Evolutionary conservation across 1,284 basidiomycete species (phyloP).

Genomic region (Coniferiporia sulphurascens): DNA sequence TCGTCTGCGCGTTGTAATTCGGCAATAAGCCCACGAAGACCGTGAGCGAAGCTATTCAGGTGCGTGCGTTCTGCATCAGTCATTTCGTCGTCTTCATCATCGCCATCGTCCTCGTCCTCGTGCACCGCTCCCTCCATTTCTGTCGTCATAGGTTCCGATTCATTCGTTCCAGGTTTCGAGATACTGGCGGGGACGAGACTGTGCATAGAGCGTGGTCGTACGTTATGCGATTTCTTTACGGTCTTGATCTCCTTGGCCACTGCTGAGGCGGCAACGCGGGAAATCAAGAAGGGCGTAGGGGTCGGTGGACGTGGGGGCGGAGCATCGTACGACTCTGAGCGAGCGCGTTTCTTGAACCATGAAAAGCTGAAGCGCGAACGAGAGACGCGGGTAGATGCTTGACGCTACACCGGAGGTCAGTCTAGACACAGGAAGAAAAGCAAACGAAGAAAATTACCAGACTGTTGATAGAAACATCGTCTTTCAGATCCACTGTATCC

Average conservation of each 20-base stretch:
- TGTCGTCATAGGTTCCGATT: neutral
- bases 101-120: neutral
- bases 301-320: neutral
- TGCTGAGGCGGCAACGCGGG: neutral
- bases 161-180: neutral
- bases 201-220: neutral
- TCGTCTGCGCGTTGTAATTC: neutral
- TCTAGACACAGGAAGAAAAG: neutral
- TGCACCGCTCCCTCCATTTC: neutral
- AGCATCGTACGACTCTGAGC: neutral
- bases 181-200: neutral
- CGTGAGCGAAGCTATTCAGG: neutral
- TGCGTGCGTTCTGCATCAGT: neutral
- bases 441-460: neutral
- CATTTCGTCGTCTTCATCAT: neutral
- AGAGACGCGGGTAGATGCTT: neutral
- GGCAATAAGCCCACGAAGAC: constrained; percentile 5
- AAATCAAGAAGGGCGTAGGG: neutral
- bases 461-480: neutral
- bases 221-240: neutral
- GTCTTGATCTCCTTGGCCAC: neutral
- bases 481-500: neutral
- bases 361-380: neutral
- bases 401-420: neutral
- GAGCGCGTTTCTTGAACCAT: neutral